Base-by-base conservation (phyloP, 2,329 filamentous ascomycete genomes). In the Ophiocordyceps australis region DNA sequence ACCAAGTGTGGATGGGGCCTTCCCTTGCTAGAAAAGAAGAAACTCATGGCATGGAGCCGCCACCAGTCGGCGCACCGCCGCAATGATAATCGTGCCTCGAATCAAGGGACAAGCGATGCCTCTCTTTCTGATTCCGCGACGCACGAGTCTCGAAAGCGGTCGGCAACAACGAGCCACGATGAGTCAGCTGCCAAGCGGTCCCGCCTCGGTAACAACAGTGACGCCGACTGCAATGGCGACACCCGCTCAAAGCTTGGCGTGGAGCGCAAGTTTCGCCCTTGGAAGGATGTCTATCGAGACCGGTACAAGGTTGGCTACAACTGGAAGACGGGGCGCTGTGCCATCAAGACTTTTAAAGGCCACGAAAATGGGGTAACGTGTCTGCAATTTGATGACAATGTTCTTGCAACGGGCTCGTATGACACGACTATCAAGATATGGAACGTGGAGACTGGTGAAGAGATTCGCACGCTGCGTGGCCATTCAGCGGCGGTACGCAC, bases 271-370 rank as follows among this genome's bases (percentile, higher is more conserved):
- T 63, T 62, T 26, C 55, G 82, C 17, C 83, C 46, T 3, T 98
- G 89, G 89, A 98, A 98, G 50, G 83, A 92, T 32, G 81, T 98
- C 2, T 98, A 98, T 56, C 79, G 82, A 35, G 86, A 94, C 47
- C 71, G 81, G 11, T 95, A 86, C 61, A 89, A 86, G 47, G 83
- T 98, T 24, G 86, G 89, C 26, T 89, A 76, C 32, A 95, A 95
- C 47, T 98, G 89, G 89, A 92, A 93, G 47, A 83, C 92, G 35
- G 86, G 89, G 4, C 73, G 86, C 20, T 95, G 77, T 52, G 74
- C 74, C 6, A 76, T 80, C 37, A 83, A 76, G 43, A 70, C 78
- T 9, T 82, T 98, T 49, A 75, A 74, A 38, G 86, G 85, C 2
- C 62, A 95, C 49, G 74, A 69, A 9, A 94, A 94, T 44, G 86